These are phyloP conservation scores for Scedosporium minutisporum DNA, from an alignment of 2,329 filamentous ascomycete species.

Conservation along the genomic window DNA sequence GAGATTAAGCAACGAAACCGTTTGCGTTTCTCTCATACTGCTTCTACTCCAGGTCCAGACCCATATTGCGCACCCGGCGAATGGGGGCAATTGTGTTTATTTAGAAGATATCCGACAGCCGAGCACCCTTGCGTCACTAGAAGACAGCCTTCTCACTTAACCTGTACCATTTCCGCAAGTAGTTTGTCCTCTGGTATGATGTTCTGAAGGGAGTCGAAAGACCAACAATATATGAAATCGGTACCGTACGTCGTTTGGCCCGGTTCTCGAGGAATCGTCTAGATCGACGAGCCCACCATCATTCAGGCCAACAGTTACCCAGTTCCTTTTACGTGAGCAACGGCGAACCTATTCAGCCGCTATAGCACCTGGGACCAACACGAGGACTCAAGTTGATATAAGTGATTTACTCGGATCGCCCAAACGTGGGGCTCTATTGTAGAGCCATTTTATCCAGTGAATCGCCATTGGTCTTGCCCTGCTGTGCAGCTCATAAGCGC, in stretches of 20 bases:
- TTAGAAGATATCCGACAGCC: background rate
- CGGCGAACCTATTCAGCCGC: background rate
- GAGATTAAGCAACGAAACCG: no score
- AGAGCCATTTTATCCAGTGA: background rate
- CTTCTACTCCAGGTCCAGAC: background rate
- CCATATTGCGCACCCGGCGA: background rate
- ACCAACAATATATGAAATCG: background rate
- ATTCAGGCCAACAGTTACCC: background rate
- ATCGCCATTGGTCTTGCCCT: background rate
- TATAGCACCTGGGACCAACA: background rate
- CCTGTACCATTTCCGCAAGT: no score
- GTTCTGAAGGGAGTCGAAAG: no score
- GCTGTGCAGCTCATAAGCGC: background rate
- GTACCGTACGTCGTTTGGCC: no score
- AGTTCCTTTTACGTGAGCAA: background rate
- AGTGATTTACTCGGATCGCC: background rate
- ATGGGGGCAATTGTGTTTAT: background rate
- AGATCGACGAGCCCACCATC: background rate
- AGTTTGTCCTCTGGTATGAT: no score
- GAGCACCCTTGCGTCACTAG: background rate
- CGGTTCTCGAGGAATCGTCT: no score
- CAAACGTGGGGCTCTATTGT: background rate
- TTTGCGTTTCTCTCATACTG: background rate
- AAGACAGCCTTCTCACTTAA: background rate
- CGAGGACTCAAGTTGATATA: background rate